Conservation (phyloP, 176 grass and related monocot species). For the Juncus effusus region DNA sequence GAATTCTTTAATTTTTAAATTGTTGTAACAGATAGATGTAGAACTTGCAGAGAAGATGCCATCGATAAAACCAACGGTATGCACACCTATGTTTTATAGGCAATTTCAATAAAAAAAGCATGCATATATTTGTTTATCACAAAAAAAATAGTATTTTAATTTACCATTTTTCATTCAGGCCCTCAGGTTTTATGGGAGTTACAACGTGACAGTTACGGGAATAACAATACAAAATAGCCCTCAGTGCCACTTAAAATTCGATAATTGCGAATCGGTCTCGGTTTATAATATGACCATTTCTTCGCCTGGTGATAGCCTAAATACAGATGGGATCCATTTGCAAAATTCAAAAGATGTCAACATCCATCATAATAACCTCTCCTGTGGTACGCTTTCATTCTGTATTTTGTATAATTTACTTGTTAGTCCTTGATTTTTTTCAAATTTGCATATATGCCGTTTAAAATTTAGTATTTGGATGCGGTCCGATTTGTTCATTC, state of each 20-base stretch:
- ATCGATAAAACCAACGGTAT: constrained; percentile 92
- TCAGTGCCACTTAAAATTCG: constrained; percentile 97
- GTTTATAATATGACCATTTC: constrained; percentile 86
- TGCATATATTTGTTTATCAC: too few species aligned
- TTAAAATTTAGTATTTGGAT: too few species aligned
- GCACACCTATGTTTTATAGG: constrained; percentile 16
- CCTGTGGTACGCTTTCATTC: constrained; percentile 52
- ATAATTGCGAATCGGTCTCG: constrained; percentile 79
- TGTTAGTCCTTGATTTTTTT: too few species aligned
- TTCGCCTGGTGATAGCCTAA: constrained; percentile 75
- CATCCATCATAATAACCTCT: constrained; percentile 82
- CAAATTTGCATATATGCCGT: too few species aligned
- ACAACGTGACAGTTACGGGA: constrained; percentile 75
- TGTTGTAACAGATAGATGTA: constrained; percentile 38
- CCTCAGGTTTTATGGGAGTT: constrained; percentile 92
- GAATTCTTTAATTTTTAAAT: too few species aligned
- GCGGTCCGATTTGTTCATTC: too few species aligned
- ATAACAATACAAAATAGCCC: constrained; percentile 97
- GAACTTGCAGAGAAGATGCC: constrained; percentile 68
- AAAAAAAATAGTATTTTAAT: constrained; percentile 23
- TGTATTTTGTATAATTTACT: constrained; percentile 1
- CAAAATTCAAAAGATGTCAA: constrained; percentile 95
- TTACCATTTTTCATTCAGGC: constrained; percentile 58
- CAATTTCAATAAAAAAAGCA: neutral
- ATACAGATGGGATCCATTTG: constrained; percentile 98